Conservation (phyloP, 2,329 filamentous ascomycete genomes). For the Calonectria pseudoturangicola region DNA sequence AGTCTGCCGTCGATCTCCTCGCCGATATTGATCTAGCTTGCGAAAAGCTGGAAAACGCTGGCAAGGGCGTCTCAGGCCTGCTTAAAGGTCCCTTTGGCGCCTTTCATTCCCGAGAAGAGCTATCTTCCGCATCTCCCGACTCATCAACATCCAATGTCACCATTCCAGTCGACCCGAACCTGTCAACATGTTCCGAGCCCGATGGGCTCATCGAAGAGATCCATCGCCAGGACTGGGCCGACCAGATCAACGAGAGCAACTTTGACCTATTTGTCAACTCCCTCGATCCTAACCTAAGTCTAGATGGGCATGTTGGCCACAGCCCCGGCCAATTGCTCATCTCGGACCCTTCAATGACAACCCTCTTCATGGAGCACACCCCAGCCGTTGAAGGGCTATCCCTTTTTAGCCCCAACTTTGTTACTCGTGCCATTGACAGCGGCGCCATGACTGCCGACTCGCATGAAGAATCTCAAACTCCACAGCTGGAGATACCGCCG, state of each 20-base stretch:
- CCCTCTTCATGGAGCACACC: constrained; percentile 47
- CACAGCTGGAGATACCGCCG: background rate
- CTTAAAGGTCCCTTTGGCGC: constrained; percentile 50
- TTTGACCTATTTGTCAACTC: constrained; percentile 48
- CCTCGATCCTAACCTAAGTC: constrained; percentile 38
- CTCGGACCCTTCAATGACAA: constrained; percentile 39
- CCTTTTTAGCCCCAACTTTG: constrained; percentile 49
- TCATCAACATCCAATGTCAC: constrained; percentile 35
- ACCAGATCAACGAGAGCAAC: constrained; percentile 45
- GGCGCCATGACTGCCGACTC: constrained; percentile 11
- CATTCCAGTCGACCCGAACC: constrained; percentile 40
- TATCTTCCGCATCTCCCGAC: background rate
- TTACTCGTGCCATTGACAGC: constrained; percentile 48
- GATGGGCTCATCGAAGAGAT: constrained; percentile 50
- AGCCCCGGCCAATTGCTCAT: constrained; percentile 36
- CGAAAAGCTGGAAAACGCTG: constrained; percentile 41
- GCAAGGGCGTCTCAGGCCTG: constrained; percentile 21
- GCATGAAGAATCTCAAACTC: background rate
- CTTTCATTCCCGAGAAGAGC: constrained; percentile 39
- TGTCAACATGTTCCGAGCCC: constrained; percentile 42
- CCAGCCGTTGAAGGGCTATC: constrained; percentile 49
- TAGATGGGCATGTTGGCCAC: constrained; percentile 29
- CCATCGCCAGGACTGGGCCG: constrained; percentile 47
- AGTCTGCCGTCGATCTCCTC: constrained; percentile 49
- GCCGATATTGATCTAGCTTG: constrained; percentile 52